Base-by-base conservation (phyloP, 2,329 filamentous ascomycete species). In the Stagonosporopsis tanaceti region DNA sequence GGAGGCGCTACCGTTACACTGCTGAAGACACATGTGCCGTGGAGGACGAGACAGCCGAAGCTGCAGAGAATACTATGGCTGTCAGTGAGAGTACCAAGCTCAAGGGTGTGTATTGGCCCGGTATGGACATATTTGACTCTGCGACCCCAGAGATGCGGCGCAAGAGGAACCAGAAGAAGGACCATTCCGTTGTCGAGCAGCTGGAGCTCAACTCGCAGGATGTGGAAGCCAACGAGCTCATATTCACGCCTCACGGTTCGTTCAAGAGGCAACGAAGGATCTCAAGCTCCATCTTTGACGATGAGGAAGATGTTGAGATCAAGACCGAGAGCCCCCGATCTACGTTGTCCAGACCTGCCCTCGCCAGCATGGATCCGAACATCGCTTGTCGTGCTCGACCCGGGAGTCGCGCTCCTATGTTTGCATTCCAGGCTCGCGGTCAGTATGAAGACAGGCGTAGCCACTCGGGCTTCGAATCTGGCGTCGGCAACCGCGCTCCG, bases 91-190 rank as follows among this genome's bases (percentile, higher is more conserved):
- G 68, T 47, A 80, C 74, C 57, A 85, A 81, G 68, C 81, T 93
- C 50, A 93, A 93, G 73, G 90, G 90, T 2, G 79, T 88, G n/a
- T 80, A 86, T 44, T 92, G 88, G 82, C 88, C 89, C 2, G 91
- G 91, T 17, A 93, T 93, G 90, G 85, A 86, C 50, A 82, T 92
- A n/a, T 93, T 93, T 71, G 91, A 94, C 74, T 87, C 91, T 50
- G 91, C 91, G 4, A 90, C 88, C 4, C 84, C 87, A 15, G 85
- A 89, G 59, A 89, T 90, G 82, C 89, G 87, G 66, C 84, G 88
- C 42, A 91, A 87, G 77, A 83, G 91, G 48, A 93, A 93, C 71
- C 91, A 94, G 76, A 87, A 89, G 67, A 94, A 94, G 74, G 86
- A 89, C 51, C 82, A 81, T n/a, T 88, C 86, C 1, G 87, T 92